Percentiles rank a stretch among this genome's conserved stretches.
Evolutionary conservation across 306 rosid species (phyloP).

Genomic region (Echinosophora koreensis): DNA sequence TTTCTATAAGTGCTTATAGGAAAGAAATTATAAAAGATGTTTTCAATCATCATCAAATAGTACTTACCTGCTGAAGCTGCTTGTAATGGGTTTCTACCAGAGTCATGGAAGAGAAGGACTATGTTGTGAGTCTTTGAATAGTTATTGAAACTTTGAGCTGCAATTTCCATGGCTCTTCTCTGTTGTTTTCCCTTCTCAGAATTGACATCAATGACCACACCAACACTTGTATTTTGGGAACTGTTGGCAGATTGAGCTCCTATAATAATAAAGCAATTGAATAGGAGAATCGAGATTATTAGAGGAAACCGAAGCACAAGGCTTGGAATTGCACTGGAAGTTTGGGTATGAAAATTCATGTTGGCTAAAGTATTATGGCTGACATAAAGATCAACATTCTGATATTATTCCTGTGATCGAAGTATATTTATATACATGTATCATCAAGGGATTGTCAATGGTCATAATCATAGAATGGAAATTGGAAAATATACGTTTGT

Average conservation of each 20-base stretch:
- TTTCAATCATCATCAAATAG: not conserved
- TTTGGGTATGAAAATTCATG: slow-evolving; percentile 27
- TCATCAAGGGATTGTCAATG: slow-evolving; percentile 10
- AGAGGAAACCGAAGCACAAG: slow-evolving; percentile 18
- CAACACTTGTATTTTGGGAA: slow-evolving; percentile 40
- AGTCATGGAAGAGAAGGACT: slow-evolving; percentile 42
- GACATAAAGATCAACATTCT: not conserved
- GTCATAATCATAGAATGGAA: not conserved
- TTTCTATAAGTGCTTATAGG: not conserved
- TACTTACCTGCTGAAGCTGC: slow-evolving; percentile 57
- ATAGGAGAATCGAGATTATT: slow-evolving; percentile 29
- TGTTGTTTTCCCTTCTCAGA: slow-evolving; percentile 48
- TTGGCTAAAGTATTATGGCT: not conserved
- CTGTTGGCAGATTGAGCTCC: slow-evolving; percentile 23
- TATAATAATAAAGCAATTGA: not conserved
- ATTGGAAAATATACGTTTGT: not conserved
- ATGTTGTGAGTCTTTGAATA: slow-evolving; percentile 35
- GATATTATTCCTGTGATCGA: not conserved
- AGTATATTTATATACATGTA: not conserved
- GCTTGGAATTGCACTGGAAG: not conserved
- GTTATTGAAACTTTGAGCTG: slow-evolving; percentile 52
- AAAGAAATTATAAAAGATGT: not conserved
- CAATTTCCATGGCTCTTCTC: slow-evolving; percentile 52
- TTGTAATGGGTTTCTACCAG: slow-evolving; percentile 45
- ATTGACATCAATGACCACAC: slow-evolving; percentile 51